Percentiles rank a stretch among this genome's conserved stretches.
These are phyloP conservation scores for Zygosaccharomyces bisporus DNA, from an alignment of 805 yeast species.

Conservation along the genomic window DNA sequence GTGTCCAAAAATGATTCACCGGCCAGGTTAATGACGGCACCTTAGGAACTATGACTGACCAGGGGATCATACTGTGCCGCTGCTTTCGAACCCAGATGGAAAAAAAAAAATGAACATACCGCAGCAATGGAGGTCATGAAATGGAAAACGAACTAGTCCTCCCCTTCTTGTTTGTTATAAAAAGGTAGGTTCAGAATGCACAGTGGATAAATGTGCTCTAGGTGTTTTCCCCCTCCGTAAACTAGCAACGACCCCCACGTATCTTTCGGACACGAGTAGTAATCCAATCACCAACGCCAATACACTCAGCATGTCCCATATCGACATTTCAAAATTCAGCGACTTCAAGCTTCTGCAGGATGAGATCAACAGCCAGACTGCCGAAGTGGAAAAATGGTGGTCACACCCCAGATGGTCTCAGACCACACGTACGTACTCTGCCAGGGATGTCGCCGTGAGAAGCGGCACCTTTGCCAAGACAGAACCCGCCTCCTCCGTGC, in stretches of 20 bases:
- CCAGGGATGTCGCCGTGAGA: slow-evolving; percentile 85
- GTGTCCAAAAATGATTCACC: not conserved
- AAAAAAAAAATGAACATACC: not conserved
- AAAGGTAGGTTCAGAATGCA: no score
- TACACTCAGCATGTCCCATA: slow-evolving; percentile 3
- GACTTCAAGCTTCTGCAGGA: slow-evolving; percentile 17
- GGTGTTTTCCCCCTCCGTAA: no score
- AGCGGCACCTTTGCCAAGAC: slow-evolving; percentile 69
- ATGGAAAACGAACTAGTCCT: not conserved
- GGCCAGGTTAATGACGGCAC: not conserved
- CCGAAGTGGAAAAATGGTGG: slow-evolving; percentile 87
- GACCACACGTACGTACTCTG: slow-evolving; percentile 81
- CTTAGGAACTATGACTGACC: not conserved
- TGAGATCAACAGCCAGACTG: slow-evolving; percentile 46
- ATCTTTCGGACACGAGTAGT: no score
- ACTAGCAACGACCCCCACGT: no score
- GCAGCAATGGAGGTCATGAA: not conserved
- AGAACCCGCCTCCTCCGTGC: slow-evolving; percentile 70
- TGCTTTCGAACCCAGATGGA: not conserved
- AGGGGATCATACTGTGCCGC: not conserved
- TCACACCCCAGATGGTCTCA: slow-evolving; percentile 83
- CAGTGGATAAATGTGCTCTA: no score
- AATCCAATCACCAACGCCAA: no score
- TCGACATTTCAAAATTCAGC: slow-evolving; percentile 7
- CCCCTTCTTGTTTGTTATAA: not conserved